These are phyloP conservation scores for Colletotrichum liaoningense DNA, from an alignment of 2,329 filamentous ascomycete species.

Conservation along the genomic window DNA sequence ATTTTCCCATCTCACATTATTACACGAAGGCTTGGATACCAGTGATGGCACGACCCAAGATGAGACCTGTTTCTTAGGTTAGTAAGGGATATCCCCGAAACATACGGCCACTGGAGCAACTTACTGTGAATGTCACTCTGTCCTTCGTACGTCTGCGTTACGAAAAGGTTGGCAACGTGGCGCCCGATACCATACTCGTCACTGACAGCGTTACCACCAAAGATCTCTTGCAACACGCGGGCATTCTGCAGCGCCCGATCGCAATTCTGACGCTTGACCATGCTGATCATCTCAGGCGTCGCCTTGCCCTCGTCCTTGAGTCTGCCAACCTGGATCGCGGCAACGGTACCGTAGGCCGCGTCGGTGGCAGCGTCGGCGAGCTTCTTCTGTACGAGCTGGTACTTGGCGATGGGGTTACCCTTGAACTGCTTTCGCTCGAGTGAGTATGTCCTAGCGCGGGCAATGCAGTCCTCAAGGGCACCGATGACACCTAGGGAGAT, in stretches of 20 bases:
- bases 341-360: conserved; percentile 89
- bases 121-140: conserved; percentile 97
- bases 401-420: conserved; percentile 92
- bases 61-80: conserved; percentile 64
- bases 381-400: conserved; percentile 98
- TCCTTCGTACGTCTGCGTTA: conserved; percentile 97
- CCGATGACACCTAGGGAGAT: conserved; percentile 96
- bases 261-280: conserved; percentile 99
- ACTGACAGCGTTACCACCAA: conserved; percentile 97
- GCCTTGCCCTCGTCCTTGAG: conserved; percentile 92
- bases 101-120: conserved; percentile 47
- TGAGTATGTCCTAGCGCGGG: conserved; percentile 84
- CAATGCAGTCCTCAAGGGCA: conserved; percentile 91
- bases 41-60: conserved; percentile 75
- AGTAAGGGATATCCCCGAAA: not conserved
- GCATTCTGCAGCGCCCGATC: conserved; percentile 87
- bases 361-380: conserved; percentile 92
- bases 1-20: conserved; percentile 21
- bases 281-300: conserved; percentile 93
- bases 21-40: conserved; percentile 85
- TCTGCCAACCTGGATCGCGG: conserved; percentile 88
- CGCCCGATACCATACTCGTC: conserved; percentile 96
- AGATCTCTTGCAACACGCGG: conserved; percentile 89
- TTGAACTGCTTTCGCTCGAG: conserved; percentile 97
- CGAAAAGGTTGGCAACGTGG: conserved; percentile 95